Evolutionary conservation across 129 eudicot genomes (phyloP), one percentile per base, ranked within the genome.

Genomic region (Calendula officinalis): DNA sequence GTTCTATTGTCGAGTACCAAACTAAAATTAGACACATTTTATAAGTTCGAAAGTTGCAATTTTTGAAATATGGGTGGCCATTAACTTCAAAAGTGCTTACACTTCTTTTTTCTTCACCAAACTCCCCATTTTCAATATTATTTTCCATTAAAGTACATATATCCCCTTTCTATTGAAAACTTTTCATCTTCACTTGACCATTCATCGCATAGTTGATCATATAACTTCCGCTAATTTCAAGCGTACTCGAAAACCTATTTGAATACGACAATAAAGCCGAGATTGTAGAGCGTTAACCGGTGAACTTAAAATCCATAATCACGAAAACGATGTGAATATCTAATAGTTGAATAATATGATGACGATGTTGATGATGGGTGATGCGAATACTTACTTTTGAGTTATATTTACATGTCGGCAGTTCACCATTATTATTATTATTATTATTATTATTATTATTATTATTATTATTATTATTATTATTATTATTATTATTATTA

Each of bases 51-150:
- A 66, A n/a, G 37, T 56, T 65, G 72, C 46, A 73, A 65, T 65
- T 73, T 72, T 56, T 73, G 72, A 46, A 57, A 55, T 73, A 73
- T 73, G 78, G 67, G 78, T 73, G 78, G 72, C 67, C 78, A 45
- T 64, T 64, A 65, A 45, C 78, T 73, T 73, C 54, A 50, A 73
- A 71, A 50, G 76, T 62, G 40, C 60, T 50, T 71, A 62, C 76
- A 71, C 61, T 71, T 69, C 5, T 56, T 50, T 64, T 56, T 41
- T 65, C 50, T 56, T 65, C 72, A 73, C 78, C 78, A 73, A 73
- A 65, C 78, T 56, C 78, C 45, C 72, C 60, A 65, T 73, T 73
- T 73, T 27, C 51, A 38, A 37, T 45, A 37, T n/a, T 17, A 12
- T 36, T 73, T 56, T 12, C 52, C 41, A 45, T 56, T 73, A 65